Percentiles rank a stretch among this genome's conserved stretches.
These are phyloP conservation scores for Puccinia triticina DNA, from an alignment of 1,284 basidiomycete genomes.

Conservation along the genomic window DNA sequence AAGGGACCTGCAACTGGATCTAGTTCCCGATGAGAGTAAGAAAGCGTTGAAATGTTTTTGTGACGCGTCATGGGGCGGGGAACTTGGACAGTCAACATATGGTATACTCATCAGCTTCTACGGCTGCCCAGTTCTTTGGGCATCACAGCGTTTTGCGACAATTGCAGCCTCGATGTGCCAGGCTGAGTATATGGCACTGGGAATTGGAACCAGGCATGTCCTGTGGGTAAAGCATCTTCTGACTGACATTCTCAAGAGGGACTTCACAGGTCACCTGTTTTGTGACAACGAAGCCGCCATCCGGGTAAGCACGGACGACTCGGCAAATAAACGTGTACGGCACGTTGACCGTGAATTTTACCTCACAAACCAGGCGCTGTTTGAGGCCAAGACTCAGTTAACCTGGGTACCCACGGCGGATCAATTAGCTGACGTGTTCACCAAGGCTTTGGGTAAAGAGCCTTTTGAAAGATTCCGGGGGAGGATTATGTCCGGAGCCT, in stretches of 20 bases:
- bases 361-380: neutral
- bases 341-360: neutral
- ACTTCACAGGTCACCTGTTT: neutral
- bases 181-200: constrained; percentile 17
- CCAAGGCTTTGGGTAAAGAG: too few relatives aligned
- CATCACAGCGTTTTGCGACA: neutral
- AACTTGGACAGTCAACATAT: too few relatives aligned
- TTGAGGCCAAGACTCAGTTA: neutral
- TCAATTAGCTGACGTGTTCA: constrained; percentile 14
- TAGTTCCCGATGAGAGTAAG: neutral
- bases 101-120: too few relatives aligned
- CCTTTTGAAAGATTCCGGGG: too few relatives aligned
- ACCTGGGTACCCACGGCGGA: neutral
- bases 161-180: constrained; percentile 16
- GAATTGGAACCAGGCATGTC: neutral
- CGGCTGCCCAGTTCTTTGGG: neutral
- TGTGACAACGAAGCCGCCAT: constrained; percentile 2
- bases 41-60: neutral
- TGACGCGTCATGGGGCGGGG: neutral
- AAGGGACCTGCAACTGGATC: neutral
- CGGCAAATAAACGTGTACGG: neutral
- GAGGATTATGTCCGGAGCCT: too few relatives aligned
- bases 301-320: neutral
- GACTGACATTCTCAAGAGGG: neutral
- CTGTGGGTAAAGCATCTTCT: neutral